Evolutionary conservation across 2,329 filamentous ascomycete genomes (phyloP).

Genomic region (Colletotrichum gigasporum): DNA sequence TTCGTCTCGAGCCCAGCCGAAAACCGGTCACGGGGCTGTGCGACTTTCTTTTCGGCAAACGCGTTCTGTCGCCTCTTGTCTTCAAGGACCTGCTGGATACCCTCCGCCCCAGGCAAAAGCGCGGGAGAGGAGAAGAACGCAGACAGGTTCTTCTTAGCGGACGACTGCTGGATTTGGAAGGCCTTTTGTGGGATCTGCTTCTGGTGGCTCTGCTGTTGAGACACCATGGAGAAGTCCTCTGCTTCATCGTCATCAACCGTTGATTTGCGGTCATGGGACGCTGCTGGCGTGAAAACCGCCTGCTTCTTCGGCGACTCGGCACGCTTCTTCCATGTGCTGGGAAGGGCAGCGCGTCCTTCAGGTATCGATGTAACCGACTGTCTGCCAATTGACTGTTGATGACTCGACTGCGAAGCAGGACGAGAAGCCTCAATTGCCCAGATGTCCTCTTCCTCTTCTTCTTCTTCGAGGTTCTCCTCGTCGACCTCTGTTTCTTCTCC

Average conservation of each 20-base stretch:
- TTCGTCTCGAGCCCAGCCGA: conserved; percentile 42
- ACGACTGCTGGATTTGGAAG: conserved; percentile 2
- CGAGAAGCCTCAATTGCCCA: conserved; percentile 68
- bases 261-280: not conserved
- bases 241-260: conserved; percentile 33
- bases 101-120: conserved; percentile 43
- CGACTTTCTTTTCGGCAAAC: conserved; percentile 13
- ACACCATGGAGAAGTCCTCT: conserved; percentile 57
- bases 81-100: conserved; percentile 19
- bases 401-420: conserved; percentile 33
- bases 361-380: conserved; percentile 32
- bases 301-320: conserved; percentile 35
- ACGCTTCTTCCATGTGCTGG: conserved; percentile 51
- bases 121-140: conserved; percentile 68
- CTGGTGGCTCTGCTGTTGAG: conserved; percentile 37
- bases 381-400: conserved; percentile 42
- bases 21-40: conserved; percentile 20
- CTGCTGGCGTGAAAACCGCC: conserved; percentile 18
- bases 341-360: conserved; percentile 38
- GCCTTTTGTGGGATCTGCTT: conserved; percentile 20
- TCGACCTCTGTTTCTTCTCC: conserved; percentile 21
- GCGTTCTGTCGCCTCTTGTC: conserved; percentile 22
- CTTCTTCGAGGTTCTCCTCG: conserved; percentile 25
- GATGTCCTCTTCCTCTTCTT: conserved; percentile 54
- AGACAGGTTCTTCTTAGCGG: conserved; percentile 50